Conservation (phyloP, 2,329 filamentous ascomycete genomes). For the Stagonosporopsis chrysanthemi region DNA sequence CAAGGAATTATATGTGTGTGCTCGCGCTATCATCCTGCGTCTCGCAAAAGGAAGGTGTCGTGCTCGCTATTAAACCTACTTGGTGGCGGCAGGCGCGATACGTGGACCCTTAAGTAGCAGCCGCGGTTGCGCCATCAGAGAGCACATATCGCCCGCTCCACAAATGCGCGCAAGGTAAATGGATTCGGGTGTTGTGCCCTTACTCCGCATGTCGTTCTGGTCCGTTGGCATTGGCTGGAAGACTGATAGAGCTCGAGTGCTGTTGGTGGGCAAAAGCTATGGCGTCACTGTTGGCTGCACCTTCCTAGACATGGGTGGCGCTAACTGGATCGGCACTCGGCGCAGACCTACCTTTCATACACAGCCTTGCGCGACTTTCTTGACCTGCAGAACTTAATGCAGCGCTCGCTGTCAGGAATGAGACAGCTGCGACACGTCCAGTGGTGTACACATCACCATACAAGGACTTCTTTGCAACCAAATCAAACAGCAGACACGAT, state of each 20-base stretch:
- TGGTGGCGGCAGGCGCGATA: conserved; percentile 1
- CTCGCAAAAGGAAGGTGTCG: background rate
- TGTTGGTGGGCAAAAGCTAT: background rate
- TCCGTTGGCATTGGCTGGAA: background rate
- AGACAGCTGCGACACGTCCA: too few species aligned
- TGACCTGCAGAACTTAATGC: background rate
- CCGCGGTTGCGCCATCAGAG: background rate
- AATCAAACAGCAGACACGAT: too few species aligned
- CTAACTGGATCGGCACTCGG: background rate
- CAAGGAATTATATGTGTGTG: conserved; percentile 1
- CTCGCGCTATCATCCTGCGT: conserved; percentile 3
- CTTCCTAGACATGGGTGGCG: background rate
- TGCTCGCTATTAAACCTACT: conserved; percentile 9
- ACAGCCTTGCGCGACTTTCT: conserved; percentile 5
- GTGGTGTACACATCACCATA: too few species aligned
- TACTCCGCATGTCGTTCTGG: conserved; percentile 1
- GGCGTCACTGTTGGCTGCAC: background rate
- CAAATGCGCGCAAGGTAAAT: background rate
- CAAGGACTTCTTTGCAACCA: too few species aligned
- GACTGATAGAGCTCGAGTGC: background rate
- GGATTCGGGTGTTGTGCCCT: background rate
- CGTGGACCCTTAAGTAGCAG: conserved; percentile 9
- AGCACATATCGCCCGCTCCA: background rate
- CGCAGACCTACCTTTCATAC: background rate
- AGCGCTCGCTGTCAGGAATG: background rate